Base-by-base conservation (phyloP, 2,329 filamentous ascomycete genomes). In the Scedosporium minutisporum region DNA sequence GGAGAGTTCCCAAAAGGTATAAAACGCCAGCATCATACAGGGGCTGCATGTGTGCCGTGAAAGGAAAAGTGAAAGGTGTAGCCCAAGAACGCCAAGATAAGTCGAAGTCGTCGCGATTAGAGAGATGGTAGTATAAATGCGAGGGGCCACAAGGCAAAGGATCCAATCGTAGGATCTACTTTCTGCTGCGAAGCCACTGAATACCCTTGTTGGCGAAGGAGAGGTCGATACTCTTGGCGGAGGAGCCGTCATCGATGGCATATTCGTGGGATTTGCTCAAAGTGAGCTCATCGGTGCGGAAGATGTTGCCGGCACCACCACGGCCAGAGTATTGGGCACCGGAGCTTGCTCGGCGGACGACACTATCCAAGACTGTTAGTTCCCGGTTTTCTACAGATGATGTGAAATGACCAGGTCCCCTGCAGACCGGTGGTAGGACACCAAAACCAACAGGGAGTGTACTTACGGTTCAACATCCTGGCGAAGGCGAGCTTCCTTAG, bases 381-480 rank as follows among this genome's bases (percentile, higher is more conserved):
- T 25, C 59, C 29, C 51, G 7, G 7, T 18, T 18, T 33, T 6
- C 12, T 48, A 23, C 59, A 42, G 14, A 4, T 41, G 27, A 41
- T 23, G 10, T 9, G 25, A n/a, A 60, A 41, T 33, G 33, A 29
- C n/a, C 12, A 33, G 44, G 33, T 44, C 3, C 25, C 42, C n/a
- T 29, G 38, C 58, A 59, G 63, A 61, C 48, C 38, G 66, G 71
- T 64, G 69, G 68, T 2, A 66, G 67, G 9, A 69, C 68, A 5
- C 63, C 60, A 64, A 23, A 71, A 71, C 6, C 51, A 58, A 33
- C 38, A 29, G 7, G 60, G 27, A 53, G 42, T 42, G 62, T 14
- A 78, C 83, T 71, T 76, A 87, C 84, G 85, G 84, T 64, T 87
- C 85, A 65, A 97, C 90, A 69, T 97, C 93, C 75, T 97, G 93